Conservation (phyloP, 495 filamentous ascomycete genomes). For the Trichoderma asperelloides region DNA sequence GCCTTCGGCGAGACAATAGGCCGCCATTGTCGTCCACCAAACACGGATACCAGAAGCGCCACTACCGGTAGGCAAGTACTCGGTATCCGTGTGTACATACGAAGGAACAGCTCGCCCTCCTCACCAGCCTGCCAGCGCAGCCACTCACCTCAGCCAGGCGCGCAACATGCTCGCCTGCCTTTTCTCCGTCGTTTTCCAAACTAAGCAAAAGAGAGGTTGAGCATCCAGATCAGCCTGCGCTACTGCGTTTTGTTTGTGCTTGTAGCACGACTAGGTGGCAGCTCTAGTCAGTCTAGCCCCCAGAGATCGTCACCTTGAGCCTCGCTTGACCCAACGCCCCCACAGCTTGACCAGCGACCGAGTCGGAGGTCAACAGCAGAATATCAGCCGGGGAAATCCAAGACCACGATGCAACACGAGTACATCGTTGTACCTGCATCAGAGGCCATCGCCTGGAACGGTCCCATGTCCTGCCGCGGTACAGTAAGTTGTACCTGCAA, state of each 20-base stretch:
- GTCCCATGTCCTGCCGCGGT: not conserved
- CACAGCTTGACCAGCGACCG: conserved; percentile 1
- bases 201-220: not conserved
- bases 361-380: not conserved
- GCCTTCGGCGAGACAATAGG: not conserved
- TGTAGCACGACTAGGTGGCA: not conserved
- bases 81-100: too few species aligned
- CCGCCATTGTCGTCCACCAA: not conserved
- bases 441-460: not conserved
- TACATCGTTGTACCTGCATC: not conserved
- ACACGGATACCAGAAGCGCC: too few species aligned
- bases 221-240: not conserved
- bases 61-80: too few species aligned
- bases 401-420: not conserved
- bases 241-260: not conserved
- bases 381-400: not conserved
- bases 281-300: conserved; percentile 5
- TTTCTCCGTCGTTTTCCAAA: too few species aligned
- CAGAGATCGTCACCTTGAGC: conserved; percentile 4
- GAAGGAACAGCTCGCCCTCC: too few species aligned
- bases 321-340: not conserved
- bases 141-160: too few species aligned
- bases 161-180: too few species aligned
- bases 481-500: not conserved
- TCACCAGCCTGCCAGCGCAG: too few species aligned